phyloP scores from a whole-genome alignment of 2,329 filamentous ascomycete genomes.

The Trichoderma afroharzianum region DNA sequence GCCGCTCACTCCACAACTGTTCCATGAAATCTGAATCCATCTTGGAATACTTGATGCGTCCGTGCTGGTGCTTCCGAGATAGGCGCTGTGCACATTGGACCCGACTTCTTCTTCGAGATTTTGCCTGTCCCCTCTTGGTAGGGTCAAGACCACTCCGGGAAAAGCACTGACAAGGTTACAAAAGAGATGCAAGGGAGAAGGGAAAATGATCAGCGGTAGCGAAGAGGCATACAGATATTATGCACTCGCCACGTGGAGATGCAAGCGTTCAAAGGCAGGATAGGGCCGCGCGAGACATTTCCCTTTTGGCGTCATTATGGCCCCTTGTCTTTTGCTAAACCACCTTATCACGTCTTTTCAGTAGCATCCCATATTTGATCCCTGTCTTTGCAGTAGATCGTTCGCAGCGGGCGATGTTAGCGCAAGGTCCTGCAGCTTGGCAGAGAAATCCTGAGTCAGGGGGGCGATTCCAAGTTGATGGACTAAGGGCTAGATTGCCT shows the following conservation, averaged over 20 bases:
- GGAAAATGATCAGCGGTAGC: constrained; percentile 11
- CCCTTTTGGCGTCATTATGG: not conserved
- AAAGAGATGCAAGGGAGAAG: constrained; percentile 1
- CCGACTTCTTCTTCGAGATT: not conserved
- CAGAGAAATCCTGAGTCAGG: not conserved
- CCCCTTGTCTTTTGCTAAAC: not conserved
- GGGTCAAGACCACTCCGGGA: not conserved
- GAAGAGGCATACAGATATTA: constrained; percentile 3
- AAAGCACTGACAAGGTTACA: not conserved
- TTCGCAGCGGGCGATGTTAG: not conserved
- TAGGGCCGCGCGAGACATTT: not conserved
- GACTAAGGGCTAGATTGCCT: not conserved
- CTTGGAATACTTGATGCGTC: not conserved
- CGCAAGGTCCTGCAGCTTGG: not conserved
- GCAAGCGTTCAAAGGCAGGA: not conserved
- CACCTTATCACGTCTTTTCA: not conserved
- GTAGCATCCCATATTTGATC: not conserved
- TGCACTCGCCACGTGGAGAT: constrained; percentile 2
- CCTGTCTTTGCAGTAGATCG: constrained; percentile 8
- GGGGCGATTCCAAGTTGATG: not conserved
- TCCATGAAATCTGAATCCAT: constrained; percentile 12
- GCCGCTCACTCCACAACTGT: constrained; percentile 9
- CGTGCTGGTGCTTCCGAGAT: not conserved
- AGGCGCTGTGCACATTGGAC: not conserved
- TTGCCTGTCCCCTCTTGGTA: not conserved